Conservation (phyloP, 1,284 basidiomycete species). For the Trichosporon asahii region DNA sequence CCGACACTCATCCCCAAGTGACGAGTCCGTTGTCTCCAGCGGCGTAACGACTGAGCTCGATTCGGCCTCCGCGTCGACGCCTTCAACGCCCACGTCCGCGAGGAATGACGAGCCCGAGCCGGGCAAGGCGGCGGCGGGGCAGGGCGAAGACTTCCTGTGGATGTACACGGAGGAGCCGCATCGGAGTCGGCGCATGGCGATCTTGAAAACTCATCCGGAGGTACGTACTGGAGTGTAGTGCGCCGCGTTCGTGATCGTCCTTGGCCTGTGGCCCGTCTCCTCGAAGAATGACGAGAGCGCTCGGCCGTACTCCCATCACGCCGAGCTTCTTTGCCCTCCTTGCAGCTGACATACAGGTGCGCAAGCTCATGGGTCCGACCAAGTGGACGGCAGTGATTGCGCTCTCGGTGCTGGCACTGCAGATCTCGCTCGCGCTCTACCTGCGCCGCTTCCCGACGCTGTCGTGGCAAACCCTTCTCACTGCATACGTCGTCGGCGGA, state of each 20-base stretch:
- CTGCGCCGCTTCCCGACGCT: constrained; percentile 66
- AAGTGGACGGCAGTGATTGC: constrained; percentile 86
- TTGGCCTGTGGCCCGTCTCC: too few relatives aligned
- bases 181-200: constrained; percentile 76
- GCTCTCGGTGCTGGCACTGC: constrained; percentile 70
- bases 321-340: too few relatives aligned
- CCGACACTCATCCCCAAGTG: constrained; percentile 4
- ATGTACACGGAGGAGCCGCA: constrained; percentile 97
- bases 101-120: constrained; percentile 10
- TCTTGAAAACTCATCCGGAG: constrained; percentile 92
- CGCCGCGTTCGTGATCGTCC: too few relatives aligned
- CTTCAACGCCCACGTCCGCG: neutral
- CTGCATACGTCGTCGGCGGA: constrained; percentile 84
- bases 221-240: constrained; percentile 58
- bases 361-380: constrained; percentile 92
- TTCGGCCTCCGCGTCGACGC: neutral
- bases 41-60: constrained; percentile 6
- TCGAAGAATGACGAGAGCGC: too few relatives aligned
- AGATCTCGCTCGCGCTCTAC: constrained; percentile 64
- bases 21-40: neutral
- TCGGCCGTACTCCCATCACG: too few relatives aligned
- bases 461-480: constrained; percentile 68
- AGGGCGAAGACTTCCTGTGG: constrained; percentile 73
- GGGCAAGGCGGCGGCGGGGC: constrained; percentile 3
- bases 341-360: constrained; percentile 64